Evolutionary conservation across 2,329 filamentous ascomycete species (phyloP), one percentile per base, ranked within the genome.

Genomic region (Fusarium coicis): DNA sequence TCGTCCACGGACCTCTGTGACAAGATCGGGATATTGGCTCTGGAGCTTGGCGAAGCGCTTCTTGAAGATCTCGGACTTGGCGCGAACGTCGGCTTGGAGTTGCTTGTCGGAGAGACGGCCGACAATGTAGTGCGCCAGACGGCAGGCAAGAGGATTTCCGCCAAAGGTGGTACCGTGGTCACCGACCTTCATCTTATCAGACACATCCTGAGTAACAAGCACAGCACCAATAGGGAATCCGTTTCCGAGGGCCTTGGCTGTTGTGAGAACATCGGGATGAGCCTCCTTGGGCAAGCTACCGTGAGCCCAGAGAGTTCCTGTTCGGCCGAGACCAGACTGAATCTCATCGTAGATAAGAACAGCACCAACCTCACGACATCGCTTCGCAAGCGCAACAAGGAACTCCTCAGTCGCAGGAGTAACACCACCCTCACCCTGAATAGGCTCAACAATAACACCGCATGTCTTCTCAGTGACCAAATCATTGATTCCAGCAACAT

Each of bases 341-440:
- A 99, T 99, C 86, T 99, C 96, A 79, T 99, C 96, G 82, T 96
- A 96, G 79, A 98, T 93, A 64, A 99, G 85, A 7, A 98, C 90
- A 4, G 96, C 95, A 57, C 94, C 94, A 37, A 98, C 94, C 76
- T 94, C 92, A 63, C 91, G 92, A 83, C 95, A 98, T 66, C 95
- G 90, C 79, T 89, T 89, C 66, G 94, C 94, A n/a, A 99, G 88
- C 2, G 94, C 93, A 30, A 91, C 82, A 30, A 99, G 87, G 82
- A 98, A 99, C 74, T 94, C 93, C 7, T 93, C 90, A 2, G 89
- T 92, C 7, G 94, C 96, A 16, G 93, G 91, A 76, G 96, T 93
- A 57, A 99, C 93, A 74, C 96, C 96, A 21, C 96, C 96, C 84
- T 99, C 96, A 66, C 96, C 96, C 84, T 99, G 96, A 69, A 99